These are phyloP conservation scores for Boeremia exigua DNA, from an alignment of 2,329 filamentous ascomycete genomes.

Conservation along the genomic window DNA sequence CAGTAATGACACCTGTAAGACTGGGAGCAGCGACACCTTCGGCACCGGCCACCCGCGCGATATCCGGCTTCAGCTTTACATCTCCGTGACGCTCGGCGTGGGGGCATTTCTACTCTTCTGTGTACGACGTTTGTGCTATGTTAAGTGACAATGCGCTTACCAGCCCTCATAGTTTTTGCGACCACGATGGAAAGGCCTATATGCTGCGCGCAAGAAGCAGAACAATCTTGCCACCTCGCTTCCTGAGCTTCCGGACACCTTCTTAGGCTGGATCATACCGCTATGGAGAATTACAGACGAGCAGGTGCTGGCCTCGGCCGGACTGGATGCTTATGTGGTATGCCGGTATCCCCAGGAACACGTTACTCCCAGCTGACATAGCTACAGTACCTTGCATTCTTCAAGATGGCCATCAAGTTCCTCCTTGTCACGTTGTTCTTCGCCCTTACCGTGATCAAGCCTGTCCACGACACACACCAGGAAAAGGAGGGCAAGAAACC, in stretches of 20 bases:
- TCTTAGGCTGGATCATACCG: slow-evolving; percentile 92
- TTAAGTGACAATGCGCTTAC: slow-evolving; percentile 30
- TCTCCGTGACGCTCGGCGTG: slow-evolving; percentile 74
- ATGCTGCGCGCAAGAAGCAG: slow-evolving; percentile 84
- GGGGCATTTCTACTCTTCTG: slow-evolving; percentile 79
- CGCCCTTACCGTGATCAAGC: slow-evolving; percentile 78
- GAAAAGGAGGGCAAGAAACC: slow-evolving; percentile 35
- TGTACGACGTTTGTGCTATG: slow-evolving; percentile 54
- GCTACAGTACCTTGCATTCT: slow-evolving; percentile 81
- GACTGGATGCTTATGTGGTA: slow-evolving; percentile 92
- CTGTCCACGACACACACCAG: slow-evolving; percentile 76
- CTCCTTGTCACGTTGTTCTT: slow-evolving; percentile 82
- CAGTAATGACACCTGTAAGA: slow-evolving; percentile 24
- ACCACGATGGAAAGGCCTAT: slow-evolving; percentile 89
- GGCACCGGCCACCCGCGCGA: slow-evolving; percentile 51
- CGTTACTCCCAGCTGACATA: slow-evolving; percentile 6
- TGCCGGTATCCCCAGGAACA: slow-evolving; percentile 34
- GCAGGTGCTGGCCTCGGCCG: slow-evolving; percentile 86
- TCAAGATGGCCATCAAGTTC: slow-evolving; percentile 91
- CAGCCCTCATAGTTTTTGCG: slow-evolving; percentile 70
- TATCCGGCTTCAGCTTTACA: slow-evolving; percentile 67
- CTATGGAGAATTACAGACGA: slow-evolving; percentile 86
- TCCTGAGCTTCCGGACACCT: slow-evolving; percentile 79
- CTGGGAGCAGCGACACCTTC: slow-evolving; percentile 32
- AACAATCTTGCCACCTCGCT: slow-evolving; percentile 69